Evolutionary conservation across 768 basidiomycete genomes (phyloP), one percentile per base, ranked within the genome.

Genomic region (Serpula lacrymans): DNA sequence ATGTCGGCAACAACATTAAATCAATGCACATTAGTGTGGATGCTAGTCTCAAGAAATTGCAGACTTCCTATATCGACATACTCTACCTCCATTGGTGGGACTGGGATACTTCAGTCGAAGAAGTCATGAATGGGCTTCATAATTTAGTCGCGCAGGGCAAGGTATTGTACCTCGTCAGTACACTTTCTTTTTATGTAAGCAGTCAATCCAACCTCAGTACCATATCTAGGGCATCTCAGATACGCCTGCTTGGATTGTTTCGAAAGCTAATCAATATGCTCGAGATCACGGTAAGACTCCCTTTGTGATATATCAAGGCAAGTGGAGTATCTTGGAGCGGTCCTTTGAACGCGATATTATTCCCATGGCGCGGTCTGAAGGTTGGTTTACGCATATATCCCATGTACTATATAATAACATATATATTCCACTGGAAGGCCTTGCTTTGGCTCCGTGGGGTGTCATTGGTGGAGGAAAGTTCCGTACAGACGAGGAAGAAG

Each of bases 11-110:
- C 57, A 54, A 56, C 45, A 38, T 57, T 26, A 71, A 71, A 48
- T 60, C 57, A 0, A 43, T 78, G 48, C 56, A 54, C 25, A 25
- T 13, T n/a, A 64, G 63, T 18, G 57, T 74, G 23, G 54, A 64
- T 13, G 69, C 58, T 2, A 71, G 69, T 9, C 57, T 78, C 45
- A 68, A 68, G 59, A 72, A 71, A 47, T 62, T 78, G 1, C 56
- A 68, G 22, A 74, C 70, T 0, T 50, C 53, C 3, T 74, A 73
- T 41, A 69, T 75, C 46, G 75, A 78, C 45, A 49, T 76, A 28
- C 52, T 72, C 11, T 72, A 72, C 49, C 18, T 31, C n/a, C 29
- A 43, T 16, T 43, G 49, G 52, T 63, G 69, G 71, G 70, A 71
- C 47, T 69, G 63, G 43, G 48, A 64, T 1, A 67, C 67, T n/a